Evolutionary conservation across 345 rosid genomes (phyloP).

Genomic region (Carallia pectinifolia): DNA sequence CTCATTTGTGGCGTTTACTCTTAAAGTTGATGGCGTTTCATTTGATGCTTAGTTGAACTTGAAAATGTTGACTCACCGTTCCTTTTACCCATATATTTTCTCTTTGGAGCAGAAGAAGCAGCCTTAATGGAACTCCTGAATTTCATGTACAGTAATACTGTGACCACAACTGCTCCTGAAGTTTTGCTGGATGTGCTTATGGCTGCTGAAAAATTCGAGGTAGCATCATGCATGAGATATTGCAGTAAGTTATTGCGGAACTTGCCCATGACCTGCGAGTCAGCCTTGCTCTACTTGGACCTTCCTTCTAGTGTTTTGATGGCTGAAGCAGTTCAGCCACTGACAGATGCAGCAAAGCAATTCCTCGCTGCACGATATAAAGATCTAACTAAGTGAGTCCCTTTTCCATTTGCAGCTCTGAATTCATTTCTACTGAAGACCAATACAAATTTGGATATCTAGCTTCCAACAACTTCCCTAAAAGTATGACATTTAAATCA

Average conservation of each 20-base stretch:
- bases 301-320: conserved; percentile 64
- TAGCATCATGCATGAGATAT: conserved; percentile 78
- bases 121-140: conserved; percentile 74
- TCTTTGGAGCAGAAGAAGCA: conserved; percentile 62
- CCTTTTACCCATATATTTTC: conserved; percentile 3
- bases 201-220: conserved; percentile 86
- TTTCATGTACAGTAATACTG: conserved; percentile 60
- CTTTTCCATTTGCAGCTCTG: background rate
- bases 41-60: background rate
- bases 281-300: conserved; percentile 72
- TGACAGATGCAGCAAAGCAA: conserved; percentile 66
- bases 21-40: background rate
- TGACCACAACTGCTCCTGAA: conserved; percentile 48
- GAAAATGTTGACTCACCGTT: background rate
- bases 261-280: conserved; percentile 70
- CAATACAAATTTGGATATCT: too few species aligned
- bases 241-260: conserved; percentile 61
- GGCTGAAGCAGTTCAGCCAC: conserved; percentile 77
- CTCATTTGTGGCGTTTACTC: background rate
- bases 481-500: too few species aligned
- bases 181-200: conserved; percentile 65
- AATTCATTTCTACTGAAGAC: background rate
- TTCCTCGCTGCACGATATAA: conserved; percentile 60
- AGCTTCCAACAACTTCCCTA: too few species aligned
- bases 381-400: conserved; percentile 54